phyloP scores from a whole-genome alignment of 2,329 filamentous ascomycete genomes.

The Nothopassalora personata region DNA sequence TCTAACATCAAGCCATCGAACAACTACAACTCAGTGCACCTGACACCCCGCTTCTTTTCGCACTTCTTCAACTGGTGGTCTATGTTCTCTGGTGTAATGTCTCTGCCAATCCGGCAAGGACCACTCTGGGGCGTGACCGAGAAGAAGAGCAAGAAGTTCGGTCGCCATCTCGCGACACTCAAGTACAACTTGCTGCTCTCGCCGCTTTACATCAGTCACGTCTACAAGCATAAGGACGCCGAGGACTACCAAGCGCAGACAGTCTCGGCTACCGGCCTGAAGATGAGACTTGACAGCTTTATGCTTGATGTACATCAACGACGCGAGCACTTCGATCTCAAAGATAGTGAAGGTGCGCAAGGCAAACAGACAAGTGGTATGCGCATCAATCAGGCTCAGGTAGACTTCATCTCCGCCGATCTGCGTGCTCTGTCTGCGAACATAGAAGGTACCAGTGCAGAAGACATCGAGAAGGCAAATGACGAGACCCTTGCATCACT shows the following conservation, averaged over 20 bases:
- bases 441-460: constrained; percentile 72
- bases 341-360: constrained; percentile 60
- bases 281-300: constrained; percentile 91
- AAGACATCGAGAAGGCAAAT: constrained; percentile 63
- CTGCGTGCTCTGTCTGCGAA: constrained; percentile 88
- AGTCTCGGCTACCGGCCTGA: constrained; percentile 91
- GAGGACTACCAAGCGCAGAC: constrained; percentile 75
- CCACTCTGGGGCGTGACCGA: constrained; percentile 85
- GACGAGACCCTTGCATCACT: constrained; percentile 57
- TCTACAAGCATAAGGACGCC: constrained; percentile 96
- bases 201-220: constrained; percentile 88
- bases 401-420: constrained; percentile 87
- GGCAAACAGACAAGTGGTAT: constrained; percentile 83
- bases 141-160: constrained; percentile 98
- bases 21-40: constrained; percentile 94
- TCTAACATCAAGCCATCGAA: constrained; percentile 68
- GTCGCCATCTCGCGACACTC: constrained; percentile 92
- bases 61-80: constrained; percentile 99
- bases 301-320: constrained; percentile 95
- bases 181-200: constrained; percentile 94
- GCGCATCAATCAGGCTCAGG: constrained; percentile 89
- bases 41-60: constrained; percentile 93
- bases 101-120: constrained; percentile 88
- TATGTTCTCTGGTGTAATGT: constrained; percentile 90
- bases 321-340: constrained; percentile 81